These are phyloP conservation scores for Ampelomyces quisqualis DNA, from an alignment of 2,329 filamentous ascomycete species.

Conservation along the genomic window DNA sequence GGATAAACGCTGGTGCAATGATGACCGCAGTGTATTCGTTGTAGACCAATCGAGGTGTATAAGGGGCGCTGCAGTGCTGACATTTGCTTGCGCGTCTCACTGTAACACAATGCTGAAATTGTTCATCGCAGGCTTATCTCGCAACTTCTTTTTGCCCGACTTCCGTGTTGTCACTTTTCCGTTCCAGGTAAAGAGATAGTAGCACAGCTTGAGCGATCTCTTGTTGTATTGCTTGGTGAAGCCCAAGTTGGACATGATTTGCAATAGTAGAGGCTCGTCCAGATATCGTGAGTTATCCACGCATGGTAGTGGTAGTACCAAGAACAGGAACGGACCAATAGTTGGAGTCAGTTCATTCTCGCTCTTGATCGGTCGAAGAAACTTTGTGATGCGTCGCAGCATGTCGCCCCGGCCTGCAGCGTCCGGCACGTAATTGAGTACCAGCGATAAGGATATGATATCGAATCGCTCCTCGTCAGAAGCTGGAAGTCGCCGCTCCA, in stretches of 20 bases:
- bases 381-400: constrained; percentile 55
- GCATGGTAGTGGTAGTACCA: constrained; percentile 87
- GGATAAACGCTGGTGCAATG: too few species aligned
- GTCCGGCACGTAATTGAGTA: constrained; percentile 91
- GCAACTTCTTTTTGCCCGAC: constrained; percentile 74
- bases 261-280: constrained; percentile 65
- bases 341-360: constrained; percentile 5
- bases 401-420: constrained; percentile 75
- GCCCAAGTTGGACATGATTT: constrained; percentile 76
- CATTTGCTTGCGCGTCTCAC: too few species aligned
- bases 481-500: constrained; percentile 75
- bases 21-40: too few species aligned
- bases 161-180: constrained; percentile 32
- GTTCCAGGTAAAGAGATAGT: constrained; percentile 75
- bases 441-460: constrained; percentile 85
- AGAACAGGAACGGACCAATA: constrained; percentile 67
- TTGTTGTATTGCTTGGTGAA: constrained; percentile 68
- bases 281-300: constrained; percentile 89
- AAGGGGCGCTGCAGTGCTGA: too few species aligned
- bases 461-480: constrained; percentile 70
- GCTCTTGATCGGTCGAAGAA: constrained; percentile 29
- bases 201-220: constrained; percentile 78
- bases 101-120: constrained; percentile 81
- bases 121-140: constrained; percentile 74
- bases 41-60: too few species aligned